Base-by-base conservation (phyloP, 176 grass and related monocot genomes). In the Oryza rufipogon region DNA sequence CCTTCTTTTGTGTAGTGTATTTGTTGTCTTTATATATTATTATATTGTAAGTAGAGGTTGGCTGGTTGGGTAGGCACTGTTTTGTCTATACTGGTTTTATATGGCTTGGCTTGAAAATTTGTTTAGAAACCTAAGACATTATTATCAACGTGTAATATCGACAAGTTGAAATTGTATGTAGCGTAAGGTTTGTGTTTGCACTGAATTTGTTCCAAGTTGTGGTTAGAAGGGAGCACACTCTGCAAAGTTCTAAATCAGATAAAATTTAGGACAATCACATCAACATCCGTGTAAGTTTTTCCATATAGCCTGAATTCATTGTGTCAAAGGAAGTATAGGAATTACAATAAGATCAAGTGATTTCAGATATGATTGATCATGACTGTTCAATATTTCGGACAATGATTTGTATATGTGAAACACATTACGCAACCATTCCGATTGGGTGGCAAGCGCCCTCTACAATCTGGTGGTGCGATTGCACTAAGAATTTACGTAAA, bases 1-100 rank as follows among this genome's bases (percentile, higher is more conserved):
- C 61, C 34, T 2, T 2, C 48, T 19, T 71, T 74, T 54, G 25
- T 51, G 42, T 66, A 11, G n/a, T 68, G 64, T 51, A 15, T 39
- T 70, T 69, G 20, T 49, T 17, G 19, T 75, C 74, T 84, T 34
- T 22, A 17, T 47, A 23, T 71, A 5, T 32, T 32, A 32, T 32
- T 32, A 32, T 32, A 32, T 32, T 86, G 58, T 65, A 54, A 66
- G 16, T 83, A 83, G 38, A 58, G 23, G 19, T 33, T 86, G 39
- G 20, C 17, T 82, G 23, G 19, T 33, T 86, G 39, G 20, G 22
- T 82, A 61, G 45, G 19, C 14, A 68, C 16, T 38, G 26, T 26
- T 13, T 56, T 73, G 12, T 56, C 9, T 66, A 28, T 64, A 70
- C 12, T 23, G 11, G 22, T 28, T 2, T 60, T 47, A 2, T 45